These are phyloP conservation scores for Microsporum ferrugineum DNA, from an alignment of 2,329 filamentous ascomycete genomes.

Conservation along the genomic window DNA sequence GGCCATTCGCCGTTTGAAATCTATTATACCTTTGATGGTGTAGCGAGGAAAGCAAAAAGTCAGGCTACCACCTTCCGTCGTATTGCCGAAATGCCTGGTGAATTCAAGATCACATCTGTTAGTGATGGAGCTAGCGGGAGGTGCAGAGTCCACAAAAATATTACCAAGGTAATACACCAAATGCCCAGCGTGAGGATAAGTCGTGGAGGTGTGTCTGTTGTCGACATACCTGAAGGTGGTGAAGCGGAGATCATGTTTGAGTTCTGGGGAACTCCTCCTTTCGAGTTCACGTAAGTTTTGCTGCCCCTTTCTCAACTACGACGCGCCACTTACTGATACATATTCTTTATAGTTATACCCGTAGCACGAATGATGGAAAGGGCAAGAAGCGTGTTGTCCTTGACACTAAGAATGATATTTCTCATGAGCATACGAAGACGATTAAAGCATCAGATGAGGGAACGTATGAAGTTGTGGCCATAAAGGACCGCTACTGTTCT, in stretches of 20 bases:
- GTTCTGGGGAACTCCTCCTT: slow-evolving; percentile 89
- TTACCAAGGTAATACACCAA: slow-evolving; percentile 76
- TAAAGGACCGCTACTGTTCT: slow-evolving; percentile 85
- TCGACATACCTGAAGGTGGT: slow-evolving; percentile 94
- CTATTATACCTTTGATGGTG: slow-evolving; percentile 76
- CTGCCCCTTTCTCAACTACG: neutral
- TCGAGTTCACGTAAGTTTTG: slow-evolving; percentile 66
- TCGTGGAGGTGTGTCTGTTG: slow-evolving; percentile 64
- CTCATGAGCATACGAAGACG: slow-evolving; percentile 67
- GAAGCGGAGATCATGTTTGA: slow-evolving; percentile 89
- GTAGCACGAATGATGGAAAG: slow-evolving; percentile 72
- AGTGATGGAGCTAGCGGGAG: slow-evolving; percentile 73
- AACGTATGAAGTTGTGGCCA: slow-evolving; percentile 91
- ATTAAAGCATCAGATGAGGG: slow-evolving; percentile 85
- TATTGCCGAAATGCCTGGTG: slow-evolving; percentile 80
- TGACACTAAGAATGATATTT: slow-evolving; percentile 81
- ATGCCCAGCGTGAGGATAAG: slow-evolving; percentile 86
- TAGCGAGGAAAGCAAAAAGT: slow-evolving; percentile 61
- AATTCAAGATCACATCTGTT: slow-evolving; percentile 76
- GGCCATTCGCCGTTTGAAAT: slow-evolving; percentile 89
- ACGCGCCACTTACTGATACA: neutral
- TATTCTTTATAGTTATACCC: slow-evolving; percentile 52
- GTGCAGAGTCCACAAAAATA: slow-evolving; percentile 67
- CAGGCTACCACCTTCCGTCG: slow-evolving; percentile 75
- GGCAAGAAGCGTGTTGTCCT: slow-evolving; percentile 68